Percentiles rank a stretch among this genome's conserved stretches.
Evolutionary conservation across 2,329 filamentous ascomycete genomes (phyloP).

Genomic region (Corinectria fuckeliana): DNA sequence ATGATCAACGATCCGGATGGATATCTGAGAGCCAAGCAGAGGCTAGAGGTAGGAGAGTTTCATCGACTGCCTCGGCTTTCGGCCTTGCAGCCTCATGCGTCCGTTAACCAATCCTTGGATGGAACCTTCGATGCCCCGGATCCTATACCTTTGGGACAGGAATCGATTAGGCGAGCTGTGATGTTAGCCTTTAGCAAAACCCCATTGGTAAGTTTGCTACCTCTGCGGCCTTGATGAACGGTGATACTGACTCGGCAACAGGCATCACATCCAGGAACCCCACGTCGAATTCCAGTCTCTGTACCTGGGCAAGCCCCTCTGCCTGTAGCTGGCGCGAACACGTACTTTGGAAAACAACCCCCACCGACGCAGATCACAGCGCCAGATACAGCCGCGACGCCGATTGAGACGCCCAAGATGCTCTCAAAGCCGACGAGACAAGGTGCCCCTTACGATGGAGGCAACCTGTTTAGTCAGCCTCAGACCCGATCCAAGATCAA

Average conservation of each 20-base stretch:
- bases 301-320: conserved; percentile 32
- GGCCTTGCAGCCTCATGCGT: not conserved
- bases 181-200: not conserved
- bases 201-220: conserved; percentile 11
- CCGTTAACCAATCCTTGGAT: conserved; percentile 19
- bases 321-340: conserved; percentile 46
- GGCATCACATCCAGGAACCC: not conserved
- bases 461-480: conserved; percentile 34
- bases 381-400: not conserved
- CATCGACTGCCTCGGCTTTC: conserved; percentile 1
- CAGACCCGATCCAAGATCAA: conserved; percentile 31
- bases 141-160: not conserved
- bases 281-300: not conserved
- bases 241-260: conserved; percentile 13
- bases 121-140: conserved; percentile 20
- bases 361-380: not conserved
- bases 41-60: not conserved
- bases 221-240: not conserved
- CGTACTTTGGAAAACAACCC: conserved; percentile 42
- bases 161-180: not conserved
- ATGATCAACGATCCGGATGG: conserved; percentile 43
- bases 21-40: conserved; percentile 34
- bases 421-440: not conserved
- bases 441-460: conserved; percentile 15
- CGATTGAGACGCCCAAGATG: not conserved